Base-by-base conservation (phyloP, 2,329 filamentous ascomycete species). In the Talaromyces sp. region DNA sequence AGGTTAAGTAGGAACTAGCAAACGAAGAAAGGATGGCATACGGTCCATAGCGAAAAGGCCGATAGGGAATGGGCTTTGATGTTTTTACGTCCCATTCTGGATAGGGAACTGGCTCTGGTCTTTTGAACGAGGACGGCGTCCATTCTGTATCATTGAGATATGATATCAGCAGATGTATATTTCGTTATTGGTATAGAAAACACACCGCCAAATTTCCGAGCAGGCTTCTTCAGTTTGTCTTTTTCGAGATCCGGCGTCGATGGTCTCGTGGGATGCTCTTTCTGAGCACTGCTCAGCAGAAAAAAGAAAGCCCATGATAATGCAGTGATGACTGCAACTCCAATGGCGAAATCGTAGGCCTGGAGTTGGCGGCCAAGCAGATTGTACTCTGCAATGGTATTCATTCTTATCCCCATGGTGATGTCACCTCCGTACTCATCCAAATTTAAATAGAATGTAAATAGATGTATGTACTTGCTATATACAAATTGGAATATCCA, bases 21-120 rank as follows among this genome's bases (percentile, higher is more conserved):
- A n/a, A n/a, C n/a, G n/a, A n/a, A n/a, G n/a, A n/a, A n/a, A n/a
- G n/a, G n/a, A n/a, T n/a, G 51, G 75, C 73, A 71, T 70, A 78
- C 71, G 89, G 89, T 0, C 90, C 89, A 71, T 91, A 85, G 66
- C 88, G 84, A 73, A 93, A 93, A 0, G 90, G 89, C 6, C 90
- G 84, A 74, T 93, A 93, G 0, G 89, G 88, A 0, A 91, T 82
- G 0, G 90, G 89, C 62, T 88, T 87, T 1, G 88, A 90, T n/a
- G 77, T 75, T 26, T 83, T 78, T 38, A 92, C 71, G 50, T 86
- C 85, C 88, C 89, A 93, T 70, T 84, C 73, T 0, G 84, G 84
- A 67, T 89, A 91, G 0, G 89, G 84, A 0, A 75, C 58, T 4
- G 87, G 84, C 0, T 76, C 70, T 1, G 88, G 87, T 2, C 85